phyloP scores from a whole-genome alignment of 106 monocot species.

The Xerophyta viscosa region DNA sequence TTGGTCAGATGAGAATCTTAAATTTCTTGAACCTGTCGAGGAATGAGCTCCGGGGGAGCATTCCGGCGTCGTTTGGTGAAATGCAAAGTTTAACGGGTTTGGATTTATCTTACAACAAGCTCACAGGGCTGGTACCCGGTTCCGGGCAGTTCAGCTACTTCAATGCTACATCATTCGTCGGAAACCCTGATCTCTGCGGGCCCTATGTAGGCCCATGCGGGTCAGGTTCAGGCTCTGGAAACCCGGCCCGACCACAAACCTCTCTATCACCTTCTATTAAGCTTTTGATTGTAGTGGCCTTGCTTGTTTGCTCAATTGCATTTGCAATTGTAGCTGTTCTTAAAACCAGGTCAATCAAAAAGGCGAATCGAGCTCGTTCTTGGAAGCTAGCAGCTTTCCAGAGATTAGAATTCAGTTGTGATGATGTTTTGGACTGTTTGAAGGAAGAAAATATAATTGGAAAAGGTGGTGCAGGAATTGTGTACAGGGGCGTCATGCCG shows the following conservation, averaged over 20 bases:
- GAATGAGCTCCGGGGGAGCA: slow-evolving; percentile 48
- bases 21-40: slow-evolving; percentile 51
- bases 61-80: slow-evolving; percentile 47
- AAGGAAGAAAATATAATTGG: slow-evolving; percentile 84
- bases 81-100: slow-evolving; percentile 85
- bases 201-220: slow-evolving; percentile 61
- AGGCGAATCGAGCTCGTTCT: slow-evolving; percentile 34
- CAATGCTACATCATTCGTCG: slow-evolving; percentile 73
- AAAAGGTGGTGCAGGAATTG: slow-evolving; percentile 78
- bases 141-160: slow-evolving; percentile 97
- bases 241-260: not conserved
- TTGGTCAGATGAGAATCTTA: slow-evolving; percentile 33
- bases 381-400: slow-evolving; percentile 87
- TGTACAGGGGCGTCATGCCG: slow-evolving; percentile 63
- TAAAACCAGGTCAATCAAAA: slow-evolving; percentile 60
- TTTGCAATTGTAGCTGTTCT: slow-evolving; percentile 63
- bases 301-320: slow-evolving; percentile 60
- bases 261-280: slow-evolving; percentile 34
- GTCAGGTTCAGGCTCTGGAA: slow-evolving; percentile 44
- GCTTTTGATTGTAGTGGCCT: slow-evolving; percentile 54
- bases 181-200: slow-evolving; percentile 62
- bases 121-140: slow-evolving; percentile 70
- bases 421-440: slow-evolving; percentile 56
- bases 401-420: slow-evolving; percentile 63
- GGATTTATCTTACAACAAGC: slow-evolving; percentile 88